Evolutionary conservation across 1,139 yeast genomes (phyloP).

Genomic region (Hyphopichia pseudoburtonii): DNA sequence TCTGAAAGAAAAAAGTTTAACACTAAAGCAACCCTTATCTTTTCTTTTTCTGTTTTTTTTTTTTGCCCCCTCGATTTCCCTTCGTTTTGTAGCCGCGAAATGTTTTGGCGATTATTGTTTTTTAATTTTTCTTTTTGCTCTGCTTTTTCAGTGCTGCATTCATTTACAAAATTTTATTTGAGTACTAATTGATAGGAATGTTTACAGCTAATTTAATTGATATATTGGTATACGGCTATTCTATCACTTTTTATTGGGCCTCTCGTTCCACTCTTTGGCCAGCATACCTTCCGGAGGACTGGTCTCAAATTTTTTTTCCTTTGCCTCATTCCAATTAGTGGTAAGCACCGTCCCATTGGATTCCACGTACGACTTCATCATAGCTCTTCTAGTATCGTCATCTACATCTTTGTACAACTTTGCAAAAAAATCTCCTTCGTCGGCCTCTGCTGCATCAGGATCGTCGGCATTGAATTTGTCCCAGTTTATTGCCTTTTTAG

Average conservation of each 20-base stretch:
- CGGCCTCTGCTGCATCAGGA: conserved; percentile 47
- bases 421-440: conserved; percentile 72
- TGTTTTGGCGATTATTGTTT: no score
- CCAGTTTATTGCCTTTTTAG: conserved; percentile 70
- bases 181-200: no score
- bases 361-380: conserved; percentile 96
- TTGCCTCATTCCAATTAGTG: conserved; percentile 94
- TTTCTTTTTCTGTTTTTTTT: no score
- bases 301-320: conserved; percentile 62
- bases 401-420: conserved; percentile 77
- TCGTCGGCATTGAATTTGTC: conserved; percentile 57
- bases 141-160: no score
- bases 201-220: no score
- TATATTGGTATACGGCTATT: not conserved
- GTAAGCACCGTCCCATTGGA: conserved; percentile 92
- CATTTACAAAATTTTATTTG: no score
- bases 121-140: no score
- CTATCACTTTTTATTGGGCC: not conserved
- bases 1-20: no score
- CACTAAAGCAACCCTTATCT: no score
- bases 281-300: conserved; percentile 76
- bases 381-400: conserved; percentile 86
- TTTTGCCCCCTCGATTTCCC: no score
- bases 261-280: conserved; percentile 41
- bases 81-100: no score